Evolutionary conservation across 2,329 filamentous ascomycete species (phyloP).

Genomic region (Plenodomus tracheiphilus): DNA sequence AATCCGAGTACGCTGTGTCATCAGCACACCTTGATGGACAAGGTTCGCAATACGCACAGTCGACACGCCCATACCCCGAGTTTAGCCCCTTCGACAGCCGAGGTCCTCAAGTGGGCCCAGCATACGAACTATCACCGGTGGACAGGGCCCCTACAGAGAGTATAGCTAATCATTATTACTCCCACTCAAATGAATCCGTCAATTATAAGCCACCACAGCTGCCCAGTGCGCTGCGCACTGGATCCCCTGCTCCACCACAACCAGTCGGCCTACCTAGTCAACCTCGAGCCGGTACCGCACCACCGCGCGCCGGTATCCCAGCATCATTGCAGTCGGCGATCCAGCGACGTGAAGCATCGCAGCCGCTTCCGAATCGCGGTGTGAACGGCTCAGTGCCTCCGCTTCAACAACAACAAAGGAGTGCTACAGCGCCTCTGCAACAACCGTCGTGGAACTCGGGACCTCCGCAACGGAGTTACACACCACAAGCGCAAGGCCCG

Average conservation of each 20-base stretch:
- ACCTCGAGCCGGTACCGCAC: constrained; percentile 22
- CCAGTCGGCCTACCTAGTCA: constrained; percentile 23
- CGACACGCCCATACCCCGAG: constrained; percentile 25
- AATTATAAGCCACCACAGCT: constrained; percentile 32
- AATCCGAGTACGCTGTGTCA: constrained; percentile 27
- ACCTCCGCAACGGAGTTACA: constrained; percentile 23
- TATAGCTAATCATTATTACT: constrained; percentile 19
- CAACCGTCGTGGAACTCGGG: constrained; percentile 31
- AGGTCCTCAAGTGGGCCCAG: constrained; percentile 25
- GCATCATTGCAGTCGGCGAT: constrained; percentile 40
- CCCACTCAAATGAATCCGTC: constrained; percentile 20
- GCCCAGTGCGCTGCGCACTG: constrained; percentile 28
- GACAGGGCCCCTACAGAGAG: constrained; percentile 29
- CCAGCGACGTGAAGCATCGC: constrained; percentile 41
- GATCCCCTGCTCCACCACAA: constrained; percentile 32
- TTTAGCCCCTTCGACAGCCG: constrained; percentile 40
- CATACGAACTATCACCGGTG: constrained; percentile 42
- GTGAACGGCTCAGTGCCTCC: constrained; percentile 22
- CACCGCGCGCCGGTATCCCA: constrained; percentile 38
- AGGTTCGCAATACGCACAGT: constrained; percentile 12
- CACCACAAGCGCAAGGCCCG: constrained; percentile 1
- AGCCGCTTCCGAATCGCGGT: constrained; percentile 34
- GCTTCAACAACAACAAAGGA: constrained; percentile 32
- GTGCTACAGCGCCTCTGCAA: constrained; percentile 39
- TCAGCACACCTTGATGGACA: constrained; percentile 23